Base-by-base conservation (phyloP, 768 basidiomycete genomes). In the Mycena capillaripes region DNA sequence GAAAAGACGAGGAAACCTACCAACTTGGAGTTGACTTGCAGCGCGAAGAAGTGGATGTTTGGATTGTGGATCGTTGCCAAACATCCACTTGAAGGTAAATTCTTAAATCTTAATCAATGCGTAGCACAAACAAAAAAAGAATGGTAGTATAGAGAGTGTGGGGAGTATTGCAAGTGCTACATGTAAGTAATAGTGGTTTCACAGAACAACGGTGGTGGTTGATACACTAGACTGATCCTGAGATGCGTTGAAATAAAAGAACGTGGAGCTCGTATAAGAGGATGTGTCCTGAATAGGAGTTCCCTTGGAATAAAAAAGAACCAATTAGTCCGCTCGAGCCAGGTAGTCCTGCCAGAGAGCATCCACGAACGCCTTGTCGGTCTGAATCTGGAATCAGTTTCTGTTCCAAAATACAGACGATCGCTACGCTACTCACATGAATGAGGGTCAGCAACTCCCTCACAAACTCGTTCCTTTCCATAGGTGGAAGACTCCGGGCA, bases 311-410 rank as follows among this genome's bases (percentile, higher is more conserved):
- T 25, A 19, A 50, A 36, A 23, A 44, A 30, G n/a, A n/a, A n/a
- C n/a, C 1, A 61, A 38, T 60, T 69, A 69, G 55, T 72, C 70
- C 38, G 48, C 36, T 67, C 78, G 72, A 66, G 79, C 69, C 64
- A 79, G 69, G 78, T 92, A 93, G 52, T 89, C 87, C 69, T 82
- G 84, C 83, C 86, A 91, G 55, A 92, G 84, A 44, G 82, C 80
- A 73, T 94, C 91, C 69, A 91, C 91, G 75, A 93, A 94, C 19
- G 84, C 80, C 74, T 88, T 85, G 82, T 93, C 90, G 64, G 87
- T 92, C 92, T 93, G 75, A 30, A 30, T 56, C 36, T 19, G 38
- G 23, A 63, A 69, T 66, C 57, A 60, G 77, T 52, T 71, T 66
- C 34, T 42, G 10, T 19, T 11, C 11, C 11, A 38, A 25, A n/a